Conservation (phyloP, 495 filamentous ascomycete species). For the Hypoxylon fuscum region DNA sequence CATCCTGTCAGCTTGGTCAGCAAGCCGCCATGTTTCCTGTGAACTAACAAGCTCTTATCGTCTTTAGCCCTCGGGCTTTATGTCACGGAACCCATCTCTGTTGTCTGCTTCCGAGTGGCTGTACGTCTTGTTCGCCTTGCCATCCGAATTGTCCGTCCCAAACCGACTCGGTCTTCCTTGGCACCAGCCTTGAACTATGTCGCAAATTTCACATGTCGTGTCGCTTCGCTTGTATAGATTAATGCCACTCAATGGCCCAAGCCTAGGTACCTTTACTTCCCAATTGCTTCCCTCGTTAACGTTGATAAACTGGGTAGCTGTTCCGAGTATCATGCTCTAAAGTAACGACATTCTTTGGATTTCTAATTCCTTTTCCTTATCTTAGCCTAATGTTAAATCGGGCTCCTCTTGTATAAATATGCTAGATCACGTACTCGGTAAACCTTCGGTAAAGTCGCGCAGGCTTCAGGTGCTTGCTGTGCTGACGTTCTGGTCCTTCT, state of each 20-base stretch:
- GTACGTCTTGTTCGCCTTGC: constrained; percentile 3
- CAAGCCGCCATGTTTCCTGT: constrained; percentile 26
- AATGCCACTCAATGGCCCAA: constrained; percentile 2
- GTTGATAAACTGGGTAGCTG: background rate
- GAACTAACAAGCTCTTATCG: constrained; percentile 12
- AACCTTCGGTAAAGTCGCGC: constrained; percentile 88
- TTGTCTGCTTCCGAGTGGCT: constrained; percentile 24
- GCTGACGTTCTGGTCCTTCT: constrained; percentile 88
- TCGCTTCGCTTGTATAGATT: constrained; percentile 3
- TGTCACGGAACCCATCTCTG: constrained; percentile 21
- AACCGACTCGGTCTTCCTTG: constrained; percentile 14
- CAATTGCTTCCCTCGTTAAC: background rate
- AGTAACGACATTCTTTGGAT: background rate
- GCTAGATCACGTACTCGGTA: constrained; percentile 89
- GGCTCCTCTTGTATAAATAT: constrained; percentile 42
- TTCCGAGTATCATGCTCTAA: constrained; percentile 11
- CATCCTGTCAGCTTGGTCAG: constrained; percentile 31
- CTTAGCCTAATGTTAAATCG: constrained; percentile 31
- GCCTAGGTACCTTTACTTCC: constrained; percentile 1
- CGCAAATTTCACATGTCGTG: constrained; percentile 27
- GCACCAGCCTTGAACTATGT: constrained; percentile 13
- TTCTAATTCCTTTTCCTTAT: background rate
- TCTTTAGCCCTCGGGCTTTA: constrained; percentile 30
- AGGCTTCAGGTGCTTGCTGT: constrained; percentile 94
- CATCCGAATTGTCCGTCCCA: constrained; percentile 28